phyloP scores from a whole-genome alignment of 176 grass and related monocot genomes.

The barley (Hordeum vulgare) region MorexV3_pseudomolecules_assembly NC_058521.1:8935188-8935687 shows the following conservation, averaged over 20 bases:
- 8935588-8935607: conserved; percentile 58
- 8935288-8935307: conserved; percentile 54
- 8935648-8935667: neutral
- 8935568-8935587: conserved; percentile 79
- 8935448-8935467: conserved; percentile 41
- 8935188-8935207: conserved; percentile 81
- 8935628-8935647: neutral
- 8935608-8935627: conserved; percentile 43
- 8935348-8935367: conserved; percentile 57
- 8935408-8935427: conserved; percentile 73
- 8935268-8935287: conserved; percentile 49
- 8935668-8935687: no score
- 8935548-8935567: conserved; percentile 72
- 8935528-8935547: conserved; percentile 66
- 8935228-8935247: conserved; percentile 77
- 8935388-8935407: conserved; percentile 60
- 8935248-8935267: conserved; percentile 72
- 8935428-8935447: conserved; percentile 78
- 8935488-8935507: conserved; percentile 79
- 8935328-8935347: conserved; percentile 32
- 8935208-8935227: conserved; percentile 73
- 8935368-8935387: conserved; percentile 45
- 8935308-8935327: conserved; percentile 48
- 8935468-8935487: conserved; percentile 75
- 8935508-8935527: conserved; percentile 76